phyloP scores from a whole-genome alignment of 306 rosid species.

The Quercus robur region DNA sequence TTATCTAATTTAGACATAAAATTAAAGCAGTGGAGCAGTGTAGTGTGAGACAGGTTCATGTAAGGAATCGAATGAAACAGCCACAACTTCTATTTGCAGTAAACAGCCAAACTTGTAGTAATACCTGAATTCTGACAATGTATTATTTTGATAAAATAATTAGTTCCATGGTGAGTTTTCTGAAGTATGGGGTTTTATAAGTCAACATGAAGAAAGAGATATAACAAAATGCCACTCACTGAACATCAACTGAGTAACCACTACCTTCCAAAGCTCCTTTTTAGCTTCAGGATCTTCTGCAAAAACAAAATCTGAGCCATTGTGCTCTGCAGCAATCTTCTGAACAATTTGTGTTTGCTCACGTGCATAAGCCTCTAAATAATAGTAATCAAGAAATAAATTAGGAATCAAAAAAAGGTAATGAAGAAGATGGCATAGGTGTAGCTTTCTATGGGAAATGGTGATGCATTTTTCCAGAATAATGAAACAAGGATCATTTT shows the following conservation, averaged over 20 bases:
- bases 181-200: neutral
- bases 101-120: neutral
- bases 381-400: conserved; percentile 11
- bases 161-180: neutral
- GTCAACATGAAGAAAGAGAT: neutral
- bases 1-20: neutral
- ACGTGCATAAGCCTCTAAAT: conserved; percentile 85
- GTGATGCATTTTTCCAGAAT: conserved; percentile 11
- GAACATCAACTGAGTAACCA: conserved; percentile 6
- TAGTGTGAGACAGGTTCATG: neutral
- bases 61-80: neutral
- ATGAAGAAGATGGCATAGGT: neutral
- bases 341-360: conserved; percentile 91
- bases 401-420: conserved; percentile 5
- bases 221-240: neutral
- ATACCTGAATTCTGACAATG: neutral
- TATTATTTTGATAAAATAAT: neutral
- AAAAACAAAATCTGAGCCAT: conserved; percentile 91
- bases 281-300: conserved; percentile 87
- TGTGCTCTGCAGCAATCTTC: conserved; percentile 73
- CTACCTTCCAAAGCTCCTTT: conserved; percentile 91
- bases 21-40: neutral
- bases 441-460: neutral
- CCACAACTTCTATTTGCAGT: neutral
- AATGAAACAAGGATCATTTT: neutral